These are phyloP conservation scores for Friedmanniomyces endolithicus DNA, from an alignment of 495 filamentous ascomycete species.

Conservation along the genomic window DNA sequence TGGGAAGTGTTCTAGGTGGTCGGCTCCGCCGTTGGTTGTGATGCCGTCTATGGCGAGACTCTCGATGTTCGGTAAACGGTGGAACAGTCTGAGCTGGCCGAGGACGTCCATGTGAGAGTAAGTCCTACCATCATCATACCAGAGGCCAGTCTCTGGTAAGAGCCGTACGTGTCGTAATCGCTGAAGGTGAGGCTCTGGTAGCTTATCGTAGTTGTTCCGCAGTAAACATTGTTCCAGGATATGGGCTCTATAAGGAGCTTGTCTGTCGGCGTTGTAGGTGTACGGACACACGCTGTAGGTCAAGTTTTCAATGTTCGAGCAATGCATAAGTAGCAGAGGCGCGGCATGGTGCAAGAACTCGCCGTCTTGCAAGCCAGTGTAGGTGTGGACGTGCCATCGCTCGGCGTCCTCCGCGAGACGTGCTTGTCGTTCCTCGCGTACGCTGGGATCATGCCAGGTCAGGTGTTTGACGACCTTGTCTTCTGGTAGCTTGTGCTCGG, in stretches of 20 bases:
- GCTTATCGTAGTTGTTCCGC: background rate
- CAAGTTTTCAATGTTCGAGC: background rate
- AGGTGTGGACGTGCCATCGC: background rate
- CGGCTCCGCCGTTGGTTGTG: background rate
- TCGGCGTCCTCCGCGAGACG: background rate
- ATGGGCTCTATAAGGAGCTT: background rate
- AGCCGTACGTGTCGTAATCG: background rate
- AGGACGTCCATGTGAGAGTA: background rate
- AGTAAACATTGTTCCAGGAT: background rate
- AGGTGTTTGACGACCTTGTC: background rate
- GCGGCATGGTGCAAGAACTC: background rate
- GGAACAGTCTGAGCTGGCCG: background rate
- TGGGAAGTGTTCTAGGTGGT: background rate
- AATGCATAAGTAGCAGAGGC: background rate
- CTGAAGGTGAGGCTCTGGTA: background rate
- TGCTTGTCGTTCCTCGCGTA: background rate
- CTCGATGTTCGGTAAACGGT: background rate
- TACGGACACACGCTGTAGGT: background rate
- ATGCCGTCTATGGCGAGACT: background rate
- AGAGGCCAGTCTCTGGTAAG: background rate
- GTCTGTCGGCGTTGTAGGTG: background rate
- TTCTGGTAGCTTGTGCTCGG: background rate
- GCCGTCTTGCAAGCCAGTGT: background rate
- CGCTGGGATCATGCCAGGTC: background rate
- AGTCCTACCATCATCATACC: background rate